Base-by-base conservation (phyloP, 495 filamentous ascomycete genomes). In the Parmelia sp. region DNA sequence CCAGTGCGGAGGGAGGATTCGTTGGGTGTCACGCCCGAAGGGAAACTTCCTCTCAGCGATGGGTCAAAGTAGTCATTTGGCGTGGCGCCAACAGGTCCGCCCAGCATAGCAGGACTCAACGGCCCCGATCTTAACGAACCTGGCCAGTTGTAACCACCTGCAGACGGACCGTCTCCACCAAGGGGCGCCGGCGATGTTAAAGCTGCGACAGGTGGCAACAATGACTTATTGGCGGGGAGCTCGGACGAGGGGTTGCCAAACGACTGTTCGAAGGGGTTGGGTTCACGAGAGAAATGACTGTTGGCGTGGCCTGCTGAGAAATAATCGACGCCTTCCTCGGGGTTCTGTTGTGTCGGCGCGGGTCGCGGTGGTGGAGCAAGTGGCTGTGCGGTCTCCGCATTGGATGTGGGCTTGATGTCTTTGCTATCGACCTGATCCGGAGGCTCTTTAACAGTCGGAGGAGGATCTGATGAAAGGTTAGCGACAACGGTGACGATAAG, bases 101-200 rank as follows among this genome's bases (percentile, higher is more conserved):
- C 88, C 27, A 98, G 86, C 94, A 98, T 98, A 62, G 94, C 94
- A 76, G 94, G 94, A 74, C 94, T 97, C 70, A 98, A 75, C 31
- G 95, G 94, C 66, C 94, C 94, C 58, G 92, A 91, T 59, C 94
- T 86, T 68, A 98, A 80, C 29, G 90, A 95, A 71, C 92, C 88
- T 55, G 83, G 79, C 92, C 94, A 97, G 76, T 86, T 85, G 70
- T 89, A 90, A 37, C 79, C 79, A 39, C 71, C 83, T 35, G 83
- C 85, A 37, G 79, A 80, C 70, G 84, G 82, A 74, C 84, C 80
- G 57, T 90, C 88, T 59, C 89, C 89, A 36, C 91, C 74, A 21
- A 91, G 73, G 8, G 87, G 86, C 37, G 92, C 91, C 55, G 94
- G 95, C 17, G 95, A 97, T 17, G 95, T 93, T 68, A 98, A 83